Evolutionary conservation across 371 early-diverging fungal species (phyloP), one percentile per base, ranked within the genome.

Genomic region (Blakeslea trispora): DNA sequence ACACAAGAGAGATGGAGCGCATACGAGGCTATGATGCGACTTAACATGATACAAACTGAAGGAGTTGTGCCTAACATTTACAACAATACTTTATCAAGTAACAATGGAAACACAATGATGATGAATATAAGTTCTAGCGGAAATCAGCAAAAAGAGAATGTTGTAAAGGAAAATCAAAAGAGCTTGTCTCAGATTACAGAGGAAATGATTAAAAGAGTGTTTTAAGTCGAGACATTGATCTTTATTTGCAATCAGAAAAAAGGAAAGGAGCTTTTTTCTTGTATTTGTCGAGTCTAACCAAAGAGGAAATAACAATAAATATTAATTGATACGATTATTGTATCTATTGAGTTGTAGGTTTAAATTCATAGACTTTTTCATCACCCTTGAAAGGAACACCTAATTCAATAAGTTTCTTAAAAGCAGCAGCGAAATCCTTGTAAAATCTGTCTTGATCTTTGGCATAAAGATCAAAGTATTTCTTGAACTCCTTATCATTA

Each of bases 391-490:
- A 88, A 45, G 79, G 74, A 44, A 91, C 89, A 61, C 96, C 97
- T 53, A 96, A 79, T 72, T 95, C 95, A 53, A 90, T 70, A 17
- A 97, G 84, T 79, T 93, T 95, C 59, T 74, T 67, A 60, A 88
- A 93, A 17, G 87, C 94, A 54, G 77, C 81, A 49, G 91, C 73
- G 66, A 97, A 97, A 82, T 95, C 95, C 22, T 76, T 79, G 69
- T 84, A 92, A 82, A 93, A 94, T 55, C 77, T 72, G 28, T 85
- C 72, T 59, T 89, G 75, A 66, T 91, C 89, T 68, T 91, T 87
- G 49, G 93, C 94, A 68, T 95, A 96, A 44, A 83, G 50, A 59
- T 92, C 87, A 47, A 89, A 89, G 68, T 83, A 89, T 60, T 86
- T 84, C 63, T 78, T 81, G 83, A 94, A 93, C 51, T 79, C 74